Conservation (phyloP, 2,329 filamentous ascomycete species). For the Stemphylium lycopersici region DNA sequence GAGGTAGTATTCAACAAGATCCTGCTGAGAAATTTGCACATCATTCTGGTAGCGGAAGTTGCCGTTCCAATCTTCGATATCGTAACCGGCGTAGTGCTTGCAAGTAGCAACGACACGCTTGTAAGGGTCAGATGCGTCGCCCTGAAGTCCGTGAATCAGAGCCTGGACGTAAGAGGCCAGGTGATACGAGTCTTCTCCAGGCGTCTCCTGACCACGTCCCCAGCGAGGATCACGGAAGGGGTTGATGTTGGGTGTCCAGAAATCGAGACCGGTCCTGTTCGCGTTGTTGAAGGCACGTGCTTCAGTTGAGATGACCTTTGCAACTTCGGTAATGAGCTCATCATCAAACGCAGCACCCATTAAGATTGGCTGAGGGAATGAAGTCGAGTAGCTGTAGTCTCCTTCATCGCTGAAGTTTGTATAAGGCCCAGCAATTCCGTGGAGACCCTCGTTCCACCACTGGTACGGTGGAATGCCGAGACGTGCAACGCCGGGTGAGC, state of each 20-base stretch:
- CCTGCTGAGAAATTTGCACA: conserved; percentile 64
- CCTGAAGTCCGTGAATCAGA: conserved; percentile 62
- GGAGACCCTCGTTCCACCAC: conserved; percentile 47
- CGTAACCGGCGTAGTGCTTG: conserved; percentile 49
- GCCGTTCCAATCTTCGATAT: conserved; percentile 43
- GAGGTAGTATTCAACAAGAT: conserved; percentile 72
- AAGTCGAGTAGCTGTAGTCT: conserved; percentile 67
- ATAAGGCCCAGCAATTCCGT: conserved; percentile 59
- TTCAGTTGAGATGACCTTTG: conserved; percentile 64
- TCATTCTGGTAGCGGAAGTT: conserved; percentile 57
- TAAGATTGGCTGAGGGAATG: conserved; percentile 69
- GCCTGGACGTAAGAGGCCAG: conserved; percentile 60
- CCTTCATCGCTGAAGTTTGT: conserved; percentile 61
- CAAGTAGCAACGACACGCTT: conserved; percentile 39
- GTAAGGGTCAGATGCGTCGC: conserved; percentile 41
- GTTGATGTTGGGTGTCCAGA: conserved; percentile 72
- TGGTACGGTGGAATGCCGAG: conserved; percentile 64
- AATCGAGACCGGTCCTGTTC: conserved; percentile 60
- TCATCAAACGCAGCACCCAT: conserved; percentile 70
- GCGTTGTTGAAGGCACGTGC: conserved; percentile 70
- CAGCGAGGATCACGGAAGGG: conserved; percentile 68
- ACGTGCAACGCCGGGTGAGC: conserved; percentile 51
- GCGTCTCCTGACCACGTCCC: conserved; percentile 60
- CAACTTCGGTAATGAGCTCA: conserved; percentile 64
- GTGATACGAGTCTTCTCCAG: conserved; percentile 63